Base-by-base conservation (phyloP, 78 protist species). In the Protostelium mycophagum region DNA sequence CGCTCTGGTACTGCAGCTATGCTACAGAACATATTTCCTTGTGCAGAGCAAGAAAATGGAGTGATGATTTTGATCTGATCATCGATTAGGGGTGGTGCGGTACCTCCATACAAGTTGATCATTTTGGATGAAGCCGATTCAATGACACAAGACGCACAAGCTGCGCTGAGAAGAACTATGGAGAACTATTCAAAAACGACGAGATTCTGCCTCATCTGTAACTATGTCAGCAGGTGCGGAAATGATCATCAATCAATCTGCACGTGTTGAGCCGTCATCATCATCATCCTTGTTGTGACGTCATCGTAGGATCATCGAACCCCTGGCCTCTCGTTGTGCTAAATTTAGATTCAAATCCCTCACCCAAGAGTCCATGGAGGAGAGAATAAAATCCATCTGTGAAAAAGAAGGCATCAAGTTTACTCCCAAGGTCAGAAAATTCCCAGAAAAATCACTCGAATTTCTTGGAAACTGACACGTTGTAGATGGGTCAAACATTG, bases 61-160 rank as follows among this genome's bases (percentile, higher is more conserved):
- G 90, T 39, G 87, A 88, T 36, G 63, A 51, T 10, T 87, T 36
- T 39, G 37, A 85, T 73, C 86, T 88, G 39, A 86, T 28, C 91
- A 37, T 28, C 37, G 1, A 1, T 39, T 36, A 91, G 87, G 37
- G 94, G 94, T 35, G 10, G 25, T 51, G 84, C 90, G n/a, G 90
- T 87, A 28, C 90, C 92, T 51, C 28, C 88, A 0, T 93, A 88
- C 95, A 99, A 99, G 90, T 85, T 99, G 35, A 95, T 99, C 90
- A 90, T 99, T 0, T 96, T 99, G 38, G 99, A 99, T 85, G 99
- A 99, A 89, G 99, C 99, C 10, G 99, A 99, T 94, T 85, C 96
- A 0, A 95, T 99, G 97, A 98, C 99, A n/a, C 28, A 86, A 0
- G 99, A 97, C 35, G 99, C 99, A 1, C 99, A 99, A 87, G 87